Evolutionary conservation across 805 yeast genomes (phyloP), one percentile per base, ranked within the genome.

Genomic region (Saccharomycopsis guyanensis): DNA sequence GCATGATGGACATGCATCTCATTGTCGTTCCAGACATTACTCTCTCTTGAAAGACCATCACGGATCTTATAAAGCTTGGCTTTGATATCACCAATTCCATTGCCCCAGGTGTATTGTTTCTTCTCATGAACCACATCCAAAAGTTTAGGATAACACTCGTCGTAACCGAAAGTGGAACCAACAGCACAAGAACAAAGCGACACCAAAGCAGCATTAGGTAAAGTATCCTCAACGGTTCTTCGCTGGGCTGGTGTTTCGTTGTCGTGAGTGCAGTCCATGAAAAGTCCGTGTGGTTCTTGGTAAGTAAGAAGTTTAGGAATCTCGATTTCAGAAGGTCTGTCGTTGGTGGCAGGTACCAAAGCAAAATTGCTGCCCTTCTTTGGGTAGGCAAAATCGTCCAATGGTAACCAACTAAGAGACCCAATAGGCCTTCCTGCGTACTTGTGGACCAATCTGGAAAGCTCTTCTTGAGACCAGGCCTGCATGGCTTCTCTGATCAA

Each of bases 231-330:
- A 1, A 86, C 82, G 0, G 96, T 88, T 60, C 97, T 77, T 64
- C 84, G 87, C 56, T 91, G 94, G 37, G 72, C 74, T 1, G 97
- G 95, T 18, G 80, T 82, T 64, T 88, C 93, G 59, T 91, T 91
- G 62, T 91, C 98, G 62, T 91, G 98, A 1, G 97, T 89, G 58
- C 97, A 91, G 59, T 93, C 97, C 97, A 93, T 91, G 56, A 91
- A 83, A 56, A 93, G 69, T 0, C 97, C 96, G 65, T 88, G 97
- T 3, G 95, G 94, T n/a, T 81, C 78, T 38, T 80, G 75, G 3
- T 82, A 71, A 1, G 79, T 70, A 40, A 91, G 69, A 7, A 76
- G 69, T 53, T 72, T 72, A 2, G 94, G 91, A 41, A 85, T 72
- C 50, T 78, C 78, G 51, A 83, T 66, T 59, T 83, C 88, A 4